Evolutionary conservation across 768 basidiomycete genomes (phyloP), one percentile per base, ranked within the genome.

Genomic region (Tylopilus plumbeoviolaceoides): DNA sequence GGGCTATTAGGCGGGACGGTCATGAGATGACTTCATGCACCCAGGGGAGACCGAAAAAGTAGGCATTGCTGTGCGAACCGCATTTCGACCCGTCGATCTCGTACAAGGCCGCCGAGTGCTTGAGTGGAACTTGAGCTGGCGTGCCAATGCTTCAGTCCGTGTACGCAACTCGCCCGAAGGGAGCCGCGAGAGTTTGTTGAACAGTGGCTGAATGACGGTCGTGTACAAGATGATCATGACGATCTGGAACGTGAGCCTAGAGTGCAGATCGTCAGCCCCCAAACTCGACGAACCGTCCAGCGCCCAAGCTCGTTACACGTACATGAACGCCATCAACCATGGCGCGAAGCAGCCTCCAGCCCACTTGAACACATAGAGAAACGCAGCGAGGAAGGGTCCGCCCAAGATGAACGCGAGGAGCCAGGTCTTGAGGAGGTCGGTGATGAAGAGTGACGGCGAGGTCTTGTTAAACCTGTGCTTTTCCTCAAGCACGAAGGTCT

Each of bases 381-480:
- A 94, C 4, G 78, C 82, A 38, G 89, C 85, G 40, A 97, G 77
- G 74, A 97, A 89, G 0, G 95, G 95, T 0, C 86, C 75, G 8
- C 94, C 91, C 17, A 98, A 74, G 40, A 70, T n/a, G n/a, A n/a
- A n/a, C 79, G 80, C 82, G 47, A 95, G 66, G 11, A 72, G 72
- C 87, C 85, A 92, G 30, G 83, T 77, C 69, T 97, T 98, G 62
- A 95, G 30, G 35, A 90, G 65, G 69, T 99, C 95, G 2, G 78
- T 72, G 48, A 93, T 66, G 69, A 91, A 99, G 4, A 95, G 73
- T 14, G 62, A 60, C 1, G 82, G 80, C 0, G 93, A 91, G 6
- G 85, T 94, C 73, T 98, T 97, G 79, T 98, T 99, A 78, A 98
- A 98, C 1, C 95, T 94, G 58, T 97, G 92, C 59, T 86, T 88